phyloP scores from a whole-genome alignment of 192 early-diverging fungal species.

The Backusella circina region DNA sequence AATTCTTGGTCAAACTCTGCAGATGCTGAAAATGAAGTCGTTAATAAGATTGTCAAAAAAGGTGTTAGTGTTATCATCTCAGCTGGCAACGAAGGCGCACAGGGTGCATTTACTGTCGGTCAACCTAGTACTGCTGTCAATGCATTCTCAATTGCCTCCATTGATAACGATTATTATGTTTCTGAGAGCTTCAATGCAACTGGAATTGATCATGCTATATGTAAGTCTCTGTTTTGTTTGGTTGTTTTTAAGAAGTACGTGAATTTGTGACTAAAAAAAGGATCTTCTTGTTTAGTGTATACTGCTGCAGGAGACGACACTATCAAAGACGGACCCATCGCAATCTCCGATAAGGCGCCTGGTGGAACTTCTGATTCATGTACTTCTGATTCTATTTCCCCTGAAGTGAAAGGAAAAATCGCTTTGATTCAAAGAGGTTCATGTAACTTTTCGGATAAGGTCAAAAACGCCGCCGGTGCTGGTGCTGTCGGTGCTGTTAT shows the following conservation, averaged over 20 bases:
- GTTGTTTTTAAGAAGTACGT: not conserved
- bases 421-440: conserved; percentile 64
- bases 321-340: conserved; percentile 31
- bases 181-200: conserved; percentile 15
- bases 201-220: not conserved
- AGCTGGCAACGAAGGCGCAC: conserved; percentile 59
- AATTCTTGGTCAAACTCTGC: conserved; percentile 49
- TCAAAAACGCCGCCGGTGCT: conserved; percentile 48
- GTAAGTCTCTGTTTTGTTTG: not conserved
- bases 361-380: conserved; percentile 55
- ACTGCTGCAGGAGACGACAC: not conserved
- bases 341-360: conserved; percentile 38
- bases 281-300: not conserved
- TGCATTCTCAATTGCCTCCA: conserved; percentile 57
- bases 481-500: conserved; percentile 65
- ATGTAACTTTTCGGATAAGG: conserved; percentile 66
- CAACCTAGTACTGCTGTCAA: conserved; percentile 54
- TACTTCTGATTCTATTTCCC: conserved; percentile 29
- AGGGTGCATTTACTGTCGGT: conserved; percentile 54
- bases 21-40: conserved; percentile 53
- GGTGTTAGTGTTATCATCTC: conserved; percentile 50
- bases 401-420: conserved; percentile 46
- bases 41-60: conserved; percentile 40
- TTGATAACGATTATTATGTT: conserved; percentile 41
- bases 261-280: not conserved